phyloP scores from a whole-genome alignment of 768 basidiomycete genomes.

The Rhodotorula toruloides region DNA sequence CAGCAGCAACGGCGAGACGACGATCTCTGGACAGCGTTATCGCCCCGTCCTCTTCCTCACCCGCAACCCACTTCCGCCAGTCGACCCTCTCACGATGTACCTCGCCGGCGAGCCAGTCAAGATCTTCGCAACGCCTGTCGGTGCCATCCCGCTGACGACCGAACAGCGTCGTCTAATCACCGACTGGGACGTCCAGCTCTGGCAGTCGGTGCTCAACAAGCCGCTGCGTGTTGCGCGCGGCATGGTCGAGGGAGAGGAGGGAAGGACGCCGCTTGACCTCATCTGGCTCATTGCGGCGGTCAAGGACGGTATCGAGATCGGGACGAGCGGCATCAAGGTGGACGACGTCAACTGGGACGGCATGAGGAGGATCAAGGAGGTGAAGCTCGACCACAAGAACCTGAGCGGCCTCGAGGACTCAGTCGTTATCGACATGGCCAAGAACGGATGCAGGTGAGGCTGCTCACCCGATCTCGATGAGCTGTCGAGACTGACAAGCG shows the following conservation, averaged over 20 bases:
- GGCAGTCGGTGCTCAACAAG: slow-evolving; percentile 64
- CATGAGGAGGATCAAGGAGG: slow-evolving; percentile 55
- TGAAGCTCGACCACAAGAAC: slow-evolving; percentile 51
- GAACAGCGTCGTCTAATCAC: slow-evolving; percentile 54
- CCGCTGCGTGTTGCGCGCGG: slow-evolving; percentile 53
- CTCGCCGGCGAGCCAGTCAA: slow-evolving; percentile 1
- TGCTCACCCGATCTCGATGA: slow-evolving; percentile 53
- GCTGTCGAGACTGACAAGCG: background rate
- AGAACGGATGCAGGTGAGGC: slow-evolving; percentile 72
- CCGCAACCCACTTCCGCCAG: slow-evolving; percentile 1
- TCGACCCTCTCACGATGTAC: slow-evolving; percentile 1
- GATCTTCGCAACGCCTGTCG: background rate
- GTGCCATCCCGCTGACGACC: slow-evolving; percentile 52
- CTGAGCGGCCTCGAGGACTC: slow-evolving; percentile 48
- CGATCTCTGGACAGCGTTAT: background rate
- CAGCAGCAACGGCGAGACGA: background rate
- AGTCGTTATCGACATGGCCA: slow-evolving; percentile 59
- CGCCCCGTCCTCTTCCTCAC: slow-evolving; percentile 13
- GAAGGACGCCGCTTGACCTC: slow-evolving; percentile 42
- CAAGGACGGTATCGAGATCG: slow-evolving; percentile 47
- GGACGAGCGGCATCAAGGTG: slow-evolving; percentile 45
- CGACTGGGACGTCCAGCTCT: slow-evolving; percentile 61
- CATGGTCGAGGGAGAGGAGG: slow-evolving; percentile 49
- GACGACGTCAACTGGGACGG: slow-evolving; percentile 62
- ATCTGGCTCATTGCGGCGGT: slow-evolving; percentile 62